Conservation (phyloP, 495 filamentous ascomycete species). For the Stereocaulon alpinum region DNA sequence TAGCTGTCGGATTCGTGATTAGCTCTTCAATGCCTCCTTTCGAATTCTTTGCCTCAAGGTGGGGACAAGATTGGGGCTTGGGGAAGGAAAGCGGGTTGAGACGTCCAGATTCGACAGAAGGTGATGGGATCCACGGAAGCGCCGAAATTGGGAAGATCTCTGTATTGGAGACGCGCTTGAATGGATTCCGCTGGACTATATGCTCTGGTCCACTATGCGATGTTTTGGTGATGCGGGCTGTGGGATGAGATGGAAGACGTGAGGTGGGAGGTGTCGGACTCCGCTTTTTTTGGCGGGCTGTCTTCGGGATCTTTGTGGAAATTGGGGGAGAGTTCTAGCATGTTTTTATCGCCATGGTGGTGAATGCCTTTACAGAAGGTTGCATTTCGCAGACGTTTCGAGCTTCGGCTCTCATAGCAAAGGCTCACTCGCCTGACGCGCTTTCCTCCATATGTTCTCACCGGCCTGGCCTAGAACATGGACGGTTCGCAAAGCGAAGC, state of each 20-base stretch:
- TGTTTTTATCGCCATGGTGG: slow-evolving; percentile 9
- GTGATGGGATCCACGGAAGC: slow-evolving; percentile 41
- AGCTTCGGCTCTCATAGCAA: slow-evolving; percentile 7
- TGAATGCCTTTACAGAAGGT: slow-evolving; percentile 18
- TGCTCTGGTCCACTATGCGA: slow-evolving; percentile 46
- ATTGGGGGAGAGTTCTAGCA: slow-evolving; percentile 17
- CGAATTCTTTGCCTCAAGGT: slow-evolving; percentile 15
- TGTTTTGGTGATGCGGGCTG: slow-evolving; percentile 34
- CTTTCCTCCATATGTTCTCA: slow-evolving; percentile 12
- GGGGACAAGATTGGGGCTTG: slow-evolving; percentile 17
- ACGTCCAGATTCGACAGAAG: slow-evolving; percentile 34
- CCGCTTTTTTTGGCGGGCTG: slow-evolving; percentile 17
- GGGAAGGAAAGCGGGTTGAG: slow-evolving; percentile 32
- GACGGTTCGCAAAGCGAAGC: slow-evolving; percentile 35
- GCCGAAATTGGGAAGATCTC: slow-evolving; percentile 53
- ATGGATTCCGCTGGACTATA: slow-evolving; percentile 46
- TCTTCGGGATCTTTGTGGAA: slow-evolving; percentile 26
- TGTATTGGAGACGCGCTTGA: slow-evolving; percentile 52
- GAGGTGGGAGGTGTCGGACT: slow-evolving; percentile 29
- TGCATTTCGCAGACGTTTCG: slow-evolving; percentile 10
- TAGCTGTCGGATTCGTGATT: slow-evolving; percentile 38
- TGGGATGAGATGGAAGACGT: slow-evolving; percentile 25
- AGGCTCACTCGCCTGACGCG: slow-evolving; percentile 41
- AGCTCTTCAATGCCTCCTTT: slow-evolving; percentile 23
- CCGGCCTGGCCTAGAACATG: slow-evolving; percentile 17